Evolutionary conservation across 2,329 filamentous ascomycete species (phyloP), one percentile per base, ranked within the genome.

Genomic region (Orbilia oligospora): DNA sequence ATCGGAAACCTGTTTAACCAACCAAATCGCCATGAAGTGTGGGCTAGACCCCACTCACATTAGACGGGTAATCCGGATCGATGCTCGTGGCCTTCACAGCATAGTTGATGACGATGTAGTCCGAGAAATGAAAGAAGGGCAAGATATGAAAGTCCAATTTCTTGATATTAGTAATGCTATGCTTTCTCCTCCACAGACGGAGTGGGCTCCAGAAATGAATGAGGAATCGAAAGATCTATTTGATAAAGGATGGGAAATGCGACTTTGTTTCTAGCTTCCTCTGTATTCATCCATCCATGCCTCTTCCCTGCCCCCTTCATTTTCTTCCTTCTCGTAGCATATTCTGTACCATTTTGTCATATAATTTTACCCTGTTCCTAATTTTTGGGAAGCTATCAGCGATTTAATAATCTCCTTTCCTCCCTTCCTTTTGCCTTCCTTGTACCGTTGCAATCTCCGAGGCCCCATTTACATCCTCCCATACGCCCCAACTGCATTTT

Each of bases 31-130:
- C 1, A 85, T 88, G 70, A 98, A 98, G 85, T 96, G 92, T 87
- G 89, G 90, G 18, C 87, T 98, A 58, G 93, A 97, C 79, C 87
- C 92, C 0, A 88, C 88, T 1, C 90, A 89, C 78, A 89, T 97
- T 6, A 86, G 90, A 0, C 90, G 92, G 41, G 91, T 91, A 0
- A 87, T 97, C 3, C 92, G 90, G 72, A 87, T 94, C 67, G 91
- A 93, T 49, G 87, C 90, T 14, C 90, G 90, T 80, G 93, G 93
- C 0, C 85, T 97, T 0, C 90, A 94, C 82, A 90, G 98, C 70
- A 90, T 97, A 83, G 88, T 98, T 81, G 96, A 98, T 82, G 94
- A 98, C 82, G 94, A 97, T 80, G 91, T 97, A 58, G 89, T 98
- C 36, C 89, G 89, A 53, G 92, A 95, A 84, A 87, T 98, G 66